Evolutionary conservation across 192 early-diverging fungal species (phyloP).

Genomic region (Jimgerdemannia lactiflua): DNA sequence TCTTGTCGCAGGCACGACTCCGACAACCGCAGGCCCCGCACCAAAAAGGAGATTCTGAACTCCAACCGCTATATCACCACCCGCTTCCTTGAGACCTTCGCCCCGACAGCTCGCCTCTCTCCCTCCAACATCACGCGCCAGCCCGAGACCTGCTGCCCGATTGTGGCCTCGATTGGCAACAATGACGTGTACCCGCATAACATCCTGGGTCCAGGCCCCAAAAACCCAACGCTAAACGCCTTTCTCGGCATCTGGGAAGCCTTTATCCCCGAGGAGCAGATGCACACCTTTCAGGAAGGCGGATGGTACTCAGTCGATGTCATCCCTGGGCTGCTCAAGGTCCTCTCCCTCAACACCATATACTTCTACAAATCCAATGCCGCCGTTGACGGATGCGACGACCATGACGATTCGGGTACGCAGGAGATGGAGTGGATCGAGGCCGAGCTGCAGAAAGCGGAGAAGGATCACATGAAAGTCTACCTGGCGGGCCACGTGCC

Average conservation of each 20-base stretch:
- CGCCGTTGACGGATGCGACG: conserved; percentile 60
- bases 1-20: conserved; percentile 57
- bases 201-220: conserved; percentile 24
- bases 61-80: conserved; percentile 47
- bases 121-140: conserved; percentile 20
- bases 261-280: conserved; percentile 61
- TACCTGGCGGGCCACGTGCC: conserved; percentile 68
- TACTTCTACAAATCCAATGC: conserved; percentile 73
- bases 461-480: conserved; percentile 41
- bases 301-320: conserved; percentile 68
- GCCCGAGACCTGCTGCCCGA: conserved; percentile 21
- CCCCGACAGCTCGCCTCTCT: conserved; percentile 3
- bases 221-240: conserved; percentile 32
- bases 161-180: conserved; percentile 57
- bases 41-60: conserved; percentile 55
- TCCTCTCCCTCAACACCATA: conserved; percentile 66
- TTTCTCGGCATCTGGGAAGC: conserved; percentile 54
- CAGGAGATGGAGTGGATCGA: conserved; percentile 70
- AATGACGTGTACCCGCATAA: conserved; percentile 76
- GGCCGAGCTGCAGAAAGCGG: conserved; percentile 47
- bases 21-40: conserved; percentile 61
- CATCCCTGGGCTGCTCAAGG: conserved; percentile 44
- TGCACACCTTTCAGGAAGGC: conserved; percentile 55
- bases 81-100: conserved; percentile 46
- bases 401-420: conserved; percentile 53